Evolutionary conservation across 108 stramenopile genomes (phyloP), one percentile per base, ranked within the genome.

Genomic region (Nitzschia inconspicua): DNA sequence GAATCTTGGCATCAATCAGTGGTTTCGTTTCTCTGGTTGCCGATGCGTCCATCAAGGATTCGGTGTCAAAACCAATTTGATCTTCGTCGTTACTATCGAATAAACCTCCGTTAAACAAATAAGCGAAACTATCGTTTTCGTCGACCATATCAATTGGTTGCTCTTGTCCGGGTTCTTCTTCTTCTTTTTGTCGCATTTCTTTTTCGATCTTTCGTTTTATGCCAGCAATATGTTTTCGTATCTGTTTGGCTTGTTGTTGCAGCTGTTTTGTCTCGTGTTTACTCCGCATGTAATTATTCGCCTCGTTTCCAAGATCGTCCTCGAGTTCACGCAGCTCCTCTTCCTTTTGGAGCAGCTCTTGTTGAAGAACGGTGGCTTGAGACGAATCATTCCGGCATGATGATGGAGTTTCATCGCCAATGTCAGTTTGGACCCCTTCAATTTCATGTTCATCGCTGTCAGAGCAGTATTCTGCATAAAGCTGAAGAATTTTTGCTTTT

Each of bases 281-380:
- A 36, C 77, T 82, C 24, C 82, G 43, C 84, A 89, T 87, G 47
- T 89, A 93, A 61, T 80, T 82, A 44, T 79, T 73, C 0, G 85
- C 85, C 46, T 89, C 87, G 49, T 86, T 77, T 41, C 66, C 66
- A 0, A 87, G 29, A 41, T 84, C 78, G 0, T 60, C 64, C 48
- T 78, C 78, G n/a, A 77, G 29, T 31, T 64, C 70, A 26, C 66
- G 39, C 2, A 85, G 57, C 46, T 83, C 46, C 44, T 22, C 14
- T 65, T 68, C 43, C 36, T 58, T 32, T 52, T 65, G 13, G 19
- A 55, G n/a, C 2, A 80, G 60, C 6, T 24, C 18, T 19, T 27
- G 23, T 50, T 68, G 67, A n/a, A n/a, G n/a, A n/a, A n/a, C n/a
- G n/a, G n/a, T n/a, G n/a, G n/a, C n/a, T n/a, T n/a, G n/a, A n/a